phyloP scores from a whole-genome alignment of 371 early-diverging fungal species.

The Mucor sp. region DNA sequence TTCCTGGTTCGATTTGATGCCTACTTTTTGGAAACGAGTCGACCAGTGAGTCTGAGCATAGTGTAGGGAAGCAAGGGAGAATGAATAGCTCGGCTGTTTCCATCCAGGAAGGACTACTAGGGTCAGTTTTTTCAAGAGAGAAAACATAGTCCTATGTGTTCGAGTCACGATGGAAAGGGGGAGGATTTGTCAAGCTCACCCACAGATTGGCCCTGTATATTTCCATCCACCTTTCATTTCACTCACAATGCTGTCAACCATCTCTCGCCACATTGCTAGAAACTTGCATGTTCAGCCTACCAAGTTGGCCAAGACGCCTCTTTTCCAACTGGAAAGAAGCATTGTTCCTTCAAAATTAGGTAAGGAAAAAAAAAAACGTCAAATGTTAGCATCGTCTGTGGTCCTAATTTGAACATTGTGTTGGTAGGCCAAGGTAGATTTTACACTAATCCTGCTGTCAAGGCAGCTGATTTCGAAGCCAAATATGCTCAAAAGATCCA shows the following conservation, averaged over 20 bases:
- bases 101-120: slow-evolving; percentile 6
- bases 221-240: not conserved
- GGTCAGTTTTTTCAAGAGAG: not conserved
- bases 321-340: not conserved
- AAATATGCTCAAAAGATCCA: slow-evolving; percentile 77
- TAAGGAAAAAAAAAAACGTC: slow-evolving; percentile 4
- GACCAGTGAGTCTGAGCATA: slow-evolving; percentile 15
- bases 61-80: slow-evolving; percentile 4
- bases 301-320: not conserved
- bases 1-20: not conserved
- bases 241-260: slow-evolving; percentile 2
- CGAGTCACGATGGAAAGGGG: not conserved
- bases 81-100: not conserved
- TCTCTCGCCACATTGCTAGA: slow-evolving; percentile 14
- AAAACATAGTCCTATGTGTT: slow-evolving; percentile 3
- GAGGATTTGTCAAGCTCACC: not conserved
- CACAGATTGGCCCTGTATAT: not conserved
- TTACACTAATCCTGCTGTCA: slow-evolving; percentile 11
- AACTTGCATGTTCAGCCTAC: not conserved
- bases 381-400: not conserved
- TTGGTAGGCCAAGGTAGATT: slow-evolving; percentile 25
- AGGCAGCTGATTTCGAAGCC: slow-evolving; percentile 56
- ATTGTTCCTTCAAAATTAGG: slow-evolving; percentile 5
- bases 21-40: slow-evolving; percentile 15
- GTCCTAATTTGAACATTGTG: too few species aligned